Percentiles rank a stretch among this genome's conserved stretches.
Evolutionary conservation across 306 rosid species (phyloP).

Genomic region (Oxytropis ochrocephala): DNA sequence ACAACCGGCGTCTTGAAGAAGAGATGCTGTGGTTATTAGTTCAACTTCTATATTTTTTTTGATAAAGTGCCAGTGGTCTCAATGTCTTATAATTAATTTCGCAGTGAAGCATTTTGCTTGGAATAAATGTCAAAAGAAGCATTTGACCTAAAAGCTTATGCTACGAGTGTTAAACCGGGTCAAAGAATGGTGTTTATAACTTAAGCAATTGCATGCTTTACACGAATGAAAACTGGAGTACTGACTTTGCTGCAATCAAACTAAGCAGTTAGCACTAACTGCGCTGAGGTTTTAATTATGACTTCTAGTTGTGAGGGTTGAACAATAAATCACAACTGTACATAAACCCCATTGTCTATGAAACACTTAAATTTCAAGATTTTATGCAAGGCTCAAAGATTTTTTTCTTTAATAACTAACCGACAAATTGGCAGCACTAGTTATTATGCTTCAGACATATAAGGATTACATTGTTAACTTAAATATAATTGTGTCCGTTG

Average conservation of each 20-base stretch:
- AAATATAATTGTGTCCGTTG: conserved; percentile 16
- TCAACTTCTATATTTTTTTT: background rate
- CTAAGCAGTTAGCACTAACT: background rate
- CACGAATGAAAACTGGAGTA: background rate
- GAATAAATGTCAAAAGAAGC: background rate
- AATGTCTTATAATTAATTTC: background rate
- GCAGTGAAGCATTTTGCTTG: background rate
- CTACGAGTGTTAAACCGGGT: background rate
- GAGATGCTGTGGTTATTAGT: background rate
- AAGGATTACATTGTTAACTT: background rate
- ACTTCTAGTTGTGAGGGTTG: background rate
- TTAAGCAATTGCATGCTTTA: background rate
- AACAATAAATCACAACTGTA: background rate
- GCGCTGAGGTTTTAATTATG: background rate
- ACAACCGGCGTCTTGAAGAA: background rate
- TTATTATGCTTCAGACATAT: background rate
- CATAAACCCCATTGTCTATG: background rate
- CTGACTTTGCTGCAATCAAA: background rate
- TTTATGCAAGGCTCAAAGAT: background rate
- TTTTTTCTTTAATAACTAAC: background rate
- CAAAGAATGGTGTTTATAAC: background rate
- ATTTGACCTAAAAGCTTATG: background rate
- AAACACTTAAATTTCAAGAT: background rate
- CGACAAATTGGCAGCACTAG: background rate
- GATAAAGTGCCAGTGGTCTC: background rate